Evolutionary conservation across 371 early-diverging fungal species (phyloP).

Genomic region (Umbelopsis sp.): DNA sequence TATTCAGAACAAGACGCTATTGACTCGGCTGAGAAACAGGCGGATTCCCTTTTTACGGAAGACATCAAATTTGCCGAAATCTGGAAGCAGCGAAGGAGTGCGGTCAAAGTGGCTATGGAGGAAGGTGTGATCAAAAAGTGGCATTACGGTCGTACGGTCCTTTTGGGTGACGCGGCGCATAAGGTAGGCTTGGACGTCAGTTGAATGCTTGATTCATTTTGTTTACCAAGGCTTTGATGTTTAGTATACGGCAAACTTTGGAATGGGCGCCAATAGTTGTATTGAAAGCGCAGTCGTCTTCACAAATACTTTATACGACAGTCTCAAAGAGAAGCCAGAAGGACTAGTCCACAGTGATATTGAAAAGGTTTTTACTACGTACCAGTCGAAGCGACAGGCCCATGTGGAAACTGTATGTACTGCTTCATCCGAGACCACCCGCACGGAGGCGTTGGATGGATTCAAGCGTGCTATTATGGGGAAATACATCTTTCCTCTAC

Average conservation of each 20-base stretch:
- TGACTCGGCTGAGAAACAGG: neutral
- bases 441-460: neutral
- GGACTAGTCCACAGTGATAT: neutral
- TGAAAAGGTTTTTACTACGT: neutral
- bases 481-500: neutral
- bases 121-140: neutral
- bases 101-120: constrained; percentile 4
- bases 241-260: constrained; percentile 9
- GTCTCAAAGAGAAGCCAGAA: neutral
- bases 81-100: neutral
- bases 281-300: neutral
- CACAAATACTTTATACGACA: neutral
- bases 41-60: neutral
- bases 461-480: neutral
- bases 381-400: neutral
- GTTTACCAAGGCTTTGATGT: too few relatives aligned
- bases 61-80: neutral
- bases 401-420: neutral
- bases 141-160: constrained; percentile 1
- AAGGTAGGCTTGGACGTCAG: neutral
- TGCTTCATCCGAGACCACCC: neutral
- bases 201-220: too few relatives aligned
- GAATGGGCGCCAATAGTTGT: neutral
- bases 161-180: neutral
- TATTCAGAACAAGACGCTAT: neutral